phyloP scores from a whole-genome alignment of 202 grass and related monocot genomes.

The Hordeum pubiflorum region DNA sequence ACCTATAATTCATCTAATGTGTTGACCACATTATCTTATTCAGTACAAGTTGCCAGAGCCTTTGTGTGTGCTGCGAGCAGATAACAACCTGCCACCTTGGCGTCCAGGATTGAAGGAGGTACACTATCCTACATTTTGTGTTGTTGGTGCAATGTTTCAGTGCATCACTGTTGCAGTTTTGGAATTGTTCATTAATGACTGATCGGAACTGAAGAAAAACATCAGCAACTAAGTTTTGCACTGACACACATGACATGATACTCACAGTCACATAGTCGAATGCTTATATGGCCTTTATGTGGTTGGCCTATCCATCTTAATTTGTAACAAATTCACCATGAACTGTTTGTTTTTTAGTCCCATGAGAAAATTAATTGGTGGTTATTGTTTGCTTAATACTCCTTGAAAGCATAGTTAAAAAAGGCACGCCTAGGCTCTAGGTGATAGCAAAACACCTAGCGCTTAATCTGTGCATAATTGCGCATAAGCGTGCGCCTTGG shows the following conservation, averaged over 20 bases:
- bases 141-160: not conserved
- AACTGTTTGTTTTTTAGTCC: not conserved
- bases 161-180: not conserved
- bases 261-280: not conserved
- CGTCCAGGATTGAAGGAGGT: slow-evolving; percentile 74
- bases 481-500: too few species aligned
- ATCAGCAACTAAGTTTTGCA: not conserved
- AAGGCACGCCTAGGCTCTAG: too few species aligned
- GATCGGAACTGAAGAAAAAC: not conserved
- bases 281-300: not conserved
- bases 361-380: not conserved
- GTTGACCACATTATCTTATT: slow-evolving; percentile 23
- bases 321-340: not conserved
- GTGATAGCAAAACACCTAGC: too few species aligned
- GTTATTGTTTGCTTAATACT: not conserved
- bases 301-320: not conserved
- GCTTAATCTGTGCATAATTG: too few species aligned
- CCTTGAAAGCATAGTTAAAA: not conserved
- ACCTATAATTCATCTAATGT: not conserved
- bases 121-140: slow-evolving; percentile 7
- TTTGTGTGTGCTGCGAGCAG: slow-evolving; percentile 67
- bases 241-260: not conserved
- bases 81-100: slow-evolving; percentile 96
- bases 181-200: not conserved
- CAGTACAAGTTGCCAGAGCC: slow-evolving; percentile 95